A percentile compares a stretch with the other conserved stretches of the same genome.
Evolutionary conservation across 2,329 filamentous ascomycete genomes (phyloP).

Genomic region (Saccharata proteae): DNA sequence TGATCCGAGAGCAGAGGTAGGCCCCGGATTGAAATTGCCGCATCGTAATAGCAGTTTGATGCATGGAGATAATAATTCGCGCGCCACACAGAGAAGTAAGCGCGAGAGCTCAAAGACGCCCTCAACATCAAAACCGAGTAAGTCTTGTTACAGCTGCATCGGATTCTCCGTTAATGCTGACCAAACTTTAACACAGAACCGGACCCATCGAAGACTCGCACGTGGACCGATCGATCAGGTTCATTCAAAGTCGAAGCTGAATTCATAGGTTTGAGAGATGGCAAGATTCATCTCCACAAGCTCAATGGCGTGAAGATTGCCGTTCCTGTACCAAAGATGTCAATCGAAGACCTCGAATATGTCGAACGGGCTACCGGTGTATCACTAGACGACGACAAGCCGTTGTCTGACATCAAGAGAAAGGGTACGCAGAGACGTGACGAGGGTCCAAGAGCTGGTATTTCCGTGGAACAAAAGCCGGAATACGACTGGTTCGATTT

Average conservation of each 20-base stretch:
- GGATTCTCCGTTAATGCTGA: slow-evolving; percentile 1
- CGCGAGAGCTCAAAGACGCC: slow-evolving; percentile 54
- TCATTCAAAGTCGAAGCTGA: slow-evolving; percentile 97
- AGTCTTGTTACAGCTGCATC: slow-evolving; percentile 25
- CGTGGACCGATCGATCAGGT: slow-evolving; percentile 89
- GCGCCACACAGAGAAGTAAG: slow-evolving; percentile 57
- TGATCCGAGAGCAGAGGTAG: slow-evolving; percentile 55
- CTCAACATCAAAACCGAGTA: slow-evolving; percentile 57
- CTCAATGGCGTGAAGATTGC: slow-evolving; percentile 97
- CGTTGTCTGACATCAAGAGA: slow-evolving; percentile 66
- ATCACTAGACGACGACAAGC: slow-evolving; percentile 85
- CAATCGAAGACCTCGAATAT: slow-evolving; percentile 84
- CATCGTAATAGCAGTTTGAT: slow-evolving; percentile 68
- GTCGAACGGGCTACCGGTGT: slow-evolving; percentile 80
- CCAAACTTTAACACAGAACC: slow-evolving; percentile 49
- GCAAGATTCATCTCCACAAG: slow-evolving; percentile 96
- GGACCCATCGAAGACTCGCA: slow-evolving; percentile 69
- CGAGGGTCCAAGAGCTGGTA: slow-evolving; percentile 36
- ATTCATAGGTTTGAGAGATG: slow-evolving; percentile 86
- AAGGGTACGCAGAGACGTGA: slow-evolving; percentile 25
- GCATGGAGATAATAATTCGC: slow-evolving; percentile 51
- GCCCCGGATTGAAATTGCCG: slow-evolving; percentile 62
- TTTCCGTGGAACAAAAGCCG: slow-evolving; percentile 53
- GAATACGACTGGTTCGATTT: slow-evolving; percentile 99
- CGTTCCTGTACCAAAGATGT: slow-evolving; percentile 92